phyloP scores from a whole-genome alignment of 108 stramenopile species.

The Fistulifera pelliculosa region DNA sequence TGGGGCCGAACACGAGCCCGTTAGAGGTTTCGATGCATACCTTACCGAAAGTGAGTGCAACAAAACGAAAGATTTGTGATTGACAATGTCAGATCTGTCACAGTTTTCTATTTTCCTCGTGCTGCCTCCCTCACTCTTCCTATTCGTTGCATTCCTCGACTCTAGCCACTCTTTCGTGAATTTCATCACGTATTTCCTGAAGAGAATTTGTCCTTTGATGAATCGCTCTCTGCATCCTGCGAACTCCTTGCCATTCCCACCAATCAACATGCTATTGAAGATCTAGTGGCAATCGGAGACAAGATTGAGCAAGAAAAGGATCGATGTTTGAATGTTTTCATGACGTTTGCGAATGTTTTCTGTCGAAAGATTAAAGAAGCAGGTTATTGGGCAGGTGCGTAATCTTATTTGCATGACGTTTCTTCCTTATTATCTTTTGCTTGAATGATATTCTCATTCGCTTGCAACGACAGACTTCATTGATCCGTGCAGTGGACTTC shows the following conservation, averaged over 20 bases:
- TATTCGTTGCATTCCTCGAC: no score
- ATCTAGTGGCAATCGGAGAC: slow-evolving; percentile 80
- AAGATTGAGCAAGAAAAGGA: slow-evolving; percentile 81
- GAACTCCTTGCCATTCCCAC: slow-evolving; percentile 77
- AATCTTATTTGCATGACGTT: no score
- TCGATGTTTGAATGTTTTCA: slow-evolving; percentile 74
- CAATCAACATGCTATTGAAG: slow-evolving; percentile 72
- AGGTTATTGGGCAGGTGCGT: slow-evolving; percentile 49
- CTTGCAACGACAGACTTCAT: slow-evolving; percentile 73
- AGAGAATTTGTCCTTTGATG: slow-evolving; percentile 26
- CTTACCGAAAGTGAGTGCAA: slow-evolving; percentile 4
- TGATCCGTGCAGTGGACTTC: slow-evolving; percentile 96
- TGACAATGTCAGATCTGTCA: no score
- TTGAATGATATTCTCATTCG: no score
- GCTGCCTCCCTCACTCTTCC: no score
- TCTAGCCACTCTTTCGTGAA: slow-evolving; percentile 56
- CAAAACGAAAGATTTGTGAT: no score
- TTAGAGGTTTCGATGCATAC: slow-evolving; percentile 13
- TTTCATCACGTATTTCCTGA: slow-evolving; percentile 79
- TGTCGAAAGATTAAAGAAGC: slow-evolving; percentile 38
- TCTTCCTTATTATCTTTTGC: no score
- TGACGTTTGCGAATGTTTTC: slow-evolving; percentile 62
- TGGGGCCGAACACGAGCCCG: background rate
- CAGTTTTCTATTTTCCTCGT: no score
- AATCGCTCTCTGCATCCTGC: background rate